Base-by-base conservation (phyloP, 1,139 yeast genomes). In the Candida dubliniensis region DNA sequence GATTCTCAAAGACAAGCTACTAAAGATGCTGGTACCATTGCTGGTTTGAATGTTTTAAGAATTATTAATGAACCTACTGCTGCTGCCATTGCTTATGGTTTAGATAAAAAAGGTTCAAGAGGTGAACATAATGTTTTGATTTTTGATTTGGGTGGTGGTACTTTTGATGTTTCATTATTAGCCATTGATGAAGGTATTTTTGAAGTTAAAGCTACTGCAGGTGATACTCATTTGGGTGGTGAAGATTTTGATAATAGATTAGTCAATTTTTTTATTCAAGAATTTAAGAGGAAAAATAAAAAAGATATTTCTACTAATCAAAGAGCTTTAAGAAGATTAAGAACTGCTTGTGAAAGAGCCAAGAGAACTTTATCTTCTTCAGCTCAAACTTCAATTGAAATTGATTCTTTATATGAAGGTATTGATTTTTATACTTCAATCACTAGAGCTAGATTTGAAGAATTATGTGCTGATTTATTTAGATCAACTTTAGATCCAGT, bases 221-320 rank as follows among this genome's bases (percentile, higher is more conserved):
- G 97, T 85, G 96, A 90, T 75, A 90, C 97, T 55, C 97, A 90
- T 74, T 81, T 90, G 77, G 97, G 97, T 79, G 97, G 97, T 80
- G 96, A 90, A 63, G 77, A 72, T 61, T 72, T 71, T 56, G 70
- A 66, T 53, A 56, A 57, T 51, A 58, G 69, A 51, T 63, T 66
- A 51, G 69, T 66, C 31, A 64, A 57, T 48, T 67, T 63, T 52
- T 68, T 68, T 46, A 62, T 65, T 42, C 60, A 57, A 36, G 74
- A 68, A 48, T 68, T 68, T 56, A 67, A 67, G 63, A 60, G 72
- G 56, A 68, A 68, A 61, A 56, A 65, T 53, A 66, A 65, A 60
- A 67, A 66, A 53, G 74, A 68, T 47, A 53, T 68, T 36, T 59
- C 71, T 14, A 47, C 61, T 36, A 67, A 68, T 56, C 73, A 66